phyloP scores from a whole-genome alignment of 257 asterid species.

The Penstemon barbatus region DNA sequence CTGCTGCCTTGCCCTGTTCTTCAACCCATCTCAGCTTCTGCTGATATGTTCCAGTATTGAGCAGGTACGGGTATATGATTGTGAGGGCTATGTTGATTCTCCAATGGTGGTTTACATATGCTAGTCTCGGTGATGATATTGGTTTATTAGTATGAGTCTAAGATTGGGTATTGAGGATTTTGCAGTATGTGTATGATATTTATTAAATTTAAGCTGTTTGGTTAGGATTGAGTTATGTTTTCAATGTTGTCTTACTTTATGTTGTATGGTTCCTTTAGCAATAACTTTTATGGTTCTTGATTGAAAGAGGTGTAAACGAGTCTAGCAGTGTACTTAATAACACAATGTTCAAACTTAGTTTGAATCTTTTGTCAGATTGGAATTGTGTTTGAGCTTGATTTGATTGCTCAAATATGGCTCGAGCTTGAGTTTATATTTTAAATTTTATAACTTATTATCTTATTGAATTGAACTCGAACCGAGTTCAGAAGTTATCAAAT shows the following conservation, averaged over 20 bases:
- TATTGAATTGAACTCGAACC: no score
- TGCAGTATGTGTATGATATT: slow-evolving; percentile 19
- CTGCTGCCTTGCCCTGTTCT: slow-evolving; percentile 51
- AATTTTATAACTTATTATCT: no score
- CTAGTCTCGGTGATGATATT: not conserved
- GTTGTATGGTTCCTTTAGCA: slow-evolving; percentile 17
- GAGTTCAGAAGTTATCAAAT: no score
- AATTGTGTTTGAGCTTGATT: no score
- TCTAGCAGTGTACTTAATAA: not conserved
- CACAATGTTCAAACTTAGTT: no score
- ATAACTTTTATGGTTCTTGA: slow-evolving; percentile 19
- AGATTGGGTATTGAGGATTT: slow-evolving; percentile 21
- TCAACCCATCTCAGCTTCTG: slow-evolving; percentile 51
- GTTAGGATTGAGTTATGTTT: slow-evolving; percentile 5
- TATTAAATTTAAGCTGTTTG: not conserved
- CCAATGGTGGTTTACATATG: not conserved
- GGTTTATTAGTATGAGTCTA: slow-evolving; percentile 15
- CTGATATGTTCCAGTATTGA: slow-evolving; percentile 47
- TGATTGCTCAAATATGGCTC: no score
- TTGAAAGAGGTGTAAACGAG: slow-evolving; percentile 25
- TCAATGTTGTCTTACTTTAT: not conserved
- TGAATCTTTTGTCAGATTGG: no score
- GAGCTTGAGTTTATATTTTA: no score
- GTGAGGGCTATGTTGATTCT: not conserved
- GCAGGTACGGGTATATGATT: not conserved